Base-by-base conservation (phyloP, 192 early-diverging fungal species). In the Umbelopsis sp. region DNA sequence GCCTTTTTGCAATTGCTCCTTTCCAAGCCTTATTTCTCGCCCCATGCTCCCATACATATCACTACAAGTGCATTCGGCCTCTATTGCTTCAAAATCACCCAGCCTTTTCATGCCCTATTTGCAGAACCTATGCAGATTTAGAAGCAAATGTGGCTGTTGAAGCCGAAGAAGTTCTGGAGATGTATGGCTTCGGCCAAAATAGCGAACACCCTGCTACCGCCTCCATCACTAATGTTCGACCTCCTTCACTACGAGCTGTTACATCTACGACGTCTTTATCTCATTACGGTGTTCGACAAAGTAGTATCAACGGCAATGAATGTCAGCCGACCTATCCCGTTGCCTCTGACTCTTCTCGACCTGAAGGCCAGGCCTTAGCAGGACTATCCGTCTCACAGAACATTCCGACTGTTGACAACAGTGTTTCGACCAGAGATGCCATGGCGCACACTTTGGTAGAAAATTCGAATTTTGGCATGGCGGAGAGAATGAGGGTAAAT, bases 31-130 rank as follows among this genome's bases (percentile, higher is more conserved):
- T 95, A 62, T 95, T 95, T 78, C 80, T 95, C 21, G 89, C 93
- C 7, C 91, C 93, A 10, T 95, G 93, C 80, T 90, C 88, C 47
- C 93, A 95, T 73, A 89, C 88, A 76, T 95, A 89, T 84, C 93
- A 95, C 76, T 95, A 91, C 80, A 92, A 91, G 79, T 94, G 92
- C 81, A 86, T 90, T 74, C 91, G 87, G 74, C 90, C 90, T 9
- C 76, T 94, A 26, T 59, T 77, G 6, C 74, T 91, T 56, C 81
- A 81, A 45, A 84, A 82, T 36, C 85, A 82, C 71, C 82, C 84
- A 0, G 81, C 83, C 21, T 94, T 95, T 82, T 87, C 83, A 76
- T 93, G 93, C 72, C 91, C 93, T 45, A 83, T 95, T 36, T 95
- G 93, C 83, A 85, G 93, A 44, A 90, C 90, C 36, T 92, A 91